These are phyloP conservation scores for Lasiosphaeria hispida DNA, from an alignment of 495 filamentous ascomycete genomes.

Conservation along the genomic window DNA sequence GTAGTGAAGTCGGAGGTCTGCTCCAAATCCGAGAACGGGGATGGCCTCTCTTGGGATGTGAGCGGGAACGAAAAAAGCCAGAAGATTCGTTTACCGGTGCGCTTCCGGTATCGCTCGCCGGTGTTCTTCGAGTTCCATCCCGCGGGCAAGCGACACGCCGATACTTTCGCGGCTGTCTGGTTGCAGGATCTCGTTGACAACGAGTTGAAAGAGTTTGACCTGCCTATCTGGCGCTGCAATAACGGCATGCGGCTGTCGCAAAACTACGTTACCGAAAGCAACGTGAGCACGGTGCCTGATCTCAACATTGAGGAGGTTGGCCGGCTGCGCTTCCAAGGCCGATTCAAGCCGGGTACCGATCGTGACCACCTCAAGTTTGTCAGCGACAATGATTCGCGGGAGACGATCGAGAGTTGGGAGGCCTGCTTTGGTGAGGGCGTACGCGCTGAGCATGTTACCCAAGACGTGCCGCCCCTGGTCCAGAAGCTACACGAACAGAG, in stretches of 20 bases:
- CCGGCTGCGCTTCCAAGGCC: constrained; percentile 69
- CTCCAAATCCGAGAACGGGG: constrained; percentile 53
- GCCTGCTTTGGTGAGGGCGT: constrained; percentile 85
- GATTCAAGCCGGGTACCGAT: constrained; percentile 88
- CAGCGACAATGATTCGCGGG: constrained; percentile 80
- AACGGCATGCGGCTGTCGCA: constrained; percentile 72
- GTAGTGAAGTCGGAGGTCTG: constrained; percentile 61
- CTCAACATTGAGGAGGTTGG: constrained; percentile 70
- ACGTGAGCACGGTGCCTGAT: constrained; percentile 63
- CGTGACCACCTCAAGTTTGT: constrained; percentile 81
- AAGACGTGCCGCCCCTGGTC: constrained; percentile 64
- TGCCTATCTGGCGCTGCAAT: constrained; percentile 84
- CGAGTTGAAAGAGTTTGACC: constrained; percentile 68
- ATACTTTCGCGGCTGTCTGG: constrained; percentile 80
- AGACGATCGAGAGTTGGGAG: constrained; percentile 94
- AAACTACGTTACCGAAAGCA: constrained; percentile 82
- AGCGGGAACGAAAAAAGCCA: constrained; percentile 48
- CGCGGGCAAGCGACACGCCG: constrained; percentile 61
- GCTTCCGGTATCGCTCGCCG: constrained; percentile 82
- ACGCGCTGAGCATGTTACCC: constrained; percentile 60
- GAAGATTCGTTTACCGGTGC: constrained; percentile 76
- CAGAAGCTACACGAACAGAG: constrained; percentile 75
- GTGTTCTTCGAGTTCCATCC: constrained; percentile 82
- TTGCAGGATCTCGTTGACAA: constrained; percentile 80
- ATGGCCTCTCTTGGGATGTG: constrained; percentile 67